Evolutionary conservation across 495 filamentous ascomycete species (phyloP).

Genomic region (Cercophora sp.): DNA sequence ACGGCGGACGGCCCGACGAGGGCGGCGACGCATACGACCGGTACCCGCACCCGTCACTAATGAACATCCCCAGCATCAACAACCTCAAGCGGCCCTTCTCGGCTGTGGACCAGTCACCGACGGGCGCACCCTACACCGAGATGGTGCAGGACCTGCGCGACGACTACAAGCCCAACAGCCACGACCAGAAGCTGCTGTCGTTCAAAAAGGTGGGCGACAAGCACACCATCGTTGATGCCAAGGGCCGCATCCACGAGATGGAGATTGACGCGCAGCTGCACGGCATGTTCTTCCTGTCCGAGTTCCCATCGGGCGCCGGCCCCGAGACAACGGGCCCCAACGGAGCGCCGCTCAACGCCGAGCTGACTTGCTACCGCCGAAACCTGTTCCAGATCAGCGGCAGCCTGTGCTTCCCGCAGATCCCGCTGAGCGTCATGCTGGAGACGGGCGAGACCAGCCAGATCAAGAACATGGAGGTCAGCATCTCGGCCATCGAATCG

Average conservation of each 20-base stretch:
- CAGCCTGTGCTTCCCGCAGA: conserved; percentile 73
- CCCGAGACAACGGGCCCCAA: conserved; percentile 40
- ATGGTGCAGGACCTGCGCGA: conserved; percentile 53
- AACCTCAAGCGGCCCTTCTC: conserved; percentile 51
- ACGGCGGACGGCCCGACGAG: conserved; percentile 37
- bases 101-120: conserved; percentile 31
- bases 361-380: conserved; percentile 89
- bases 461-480: conserved; percentile 75
- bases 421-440: conserved; percentile 66
- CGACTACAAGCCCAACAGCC: conserved; percentile 51
- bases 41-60: conserved; percentile 43
- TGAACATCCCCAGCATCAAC: conserved; percentile 51
- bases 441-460: conserved; percentile 79
- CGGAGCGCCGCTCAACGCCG: conserved; percentile 56
- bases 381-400: conserved; percentile 93
- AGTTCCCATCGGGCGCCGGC: conserved; percentile 62
- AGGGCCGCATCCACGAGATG: conserved; percentile 52
- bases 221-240: conserved; percentile 52
- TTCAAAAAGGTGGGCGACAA: conserved; percentile 52
- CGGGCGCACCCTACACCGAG: conserved; percentile 42
- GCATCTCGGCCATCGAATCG: conserved; percentile 82
- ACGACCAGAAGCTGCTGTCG: conserved; percentile 54
- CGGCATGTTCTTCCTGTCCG: conserved; percentile 94
- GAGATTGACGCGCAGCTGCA: conserved; percentile 79
- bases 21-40: conserved; percentile 42